A percentile compares a stretch with the other conserved stretches of the same genome.
Conservation (phyloP, 441 rosid species). For the Lepidium campestre region DNA sequence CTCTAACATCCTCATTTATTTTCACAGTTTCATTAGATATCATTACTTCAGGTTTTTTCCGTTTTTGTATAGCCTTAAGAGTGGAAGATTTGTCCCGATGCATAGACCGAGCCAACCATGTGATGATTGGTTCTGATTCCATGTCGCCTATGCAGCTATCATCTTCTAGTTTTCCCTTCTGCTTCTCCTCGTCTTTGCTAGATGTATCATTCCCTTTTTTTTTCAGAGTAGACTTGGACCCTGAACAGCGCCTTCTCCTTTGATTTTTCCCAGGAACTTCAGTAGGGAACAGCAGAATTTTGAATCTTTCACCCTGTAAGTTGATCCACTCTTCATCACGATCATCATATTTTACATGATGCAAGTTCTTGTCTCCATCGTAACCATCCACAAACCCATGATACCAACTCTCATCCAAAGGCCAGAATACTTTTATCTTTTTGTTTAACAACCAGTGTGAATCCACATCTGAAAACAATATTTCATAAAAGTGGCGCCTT, state of each 20-base stretch:
- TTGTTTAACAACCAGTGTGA: conserved; percentile 63
- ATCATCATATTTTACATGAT: conserved; percentile 95
- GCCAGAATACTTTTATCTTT: conserved; percentile 89
- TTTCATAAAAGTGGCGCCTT: conserved; percentile 85
- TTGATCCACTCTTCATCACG: conserved; percentile 96
- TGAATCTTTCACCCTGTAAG: conserved; percentile 77
- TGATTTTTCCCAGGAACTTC: conserved; percentile 60
- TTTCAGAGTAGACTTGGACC: conserved; percentile 28
- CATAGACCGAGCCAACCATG: conserved; percentile 77
- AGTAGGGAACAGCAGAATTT: conserved; percentile 71
- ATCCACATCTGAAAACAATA: conserved; percentile 61
- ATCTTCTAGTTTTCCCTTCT: conserved; percentile 38
- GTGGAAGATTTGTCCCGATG: conserved; percentile 57
- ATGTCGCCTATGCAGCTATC: conserved; percentile 47
- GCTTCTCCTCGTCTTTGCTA: conserved; percentile 38
- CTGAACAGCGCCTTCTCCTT: conserved; percentile 37
- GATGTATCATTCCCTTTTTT: conserved; percentile 34
- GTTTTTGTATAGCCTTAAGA: conserved; percentile 43
- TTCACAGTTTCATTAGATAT: conserved; percentile 25
- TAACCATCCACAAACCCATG: conserved; percentile 75
- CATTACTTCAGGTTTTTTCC: conserved; percentile 32
- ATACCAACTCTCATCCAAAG: conserved; percentile 89
- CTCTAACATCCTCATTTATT: conserved; percentile 24
- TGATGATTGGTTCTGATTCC: conserved; percentile 93
- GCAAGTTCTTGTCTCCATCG: conserved; percentile 65